A percentile compares a stretch with the other conserved stretches of the same genome.
Conservation (phyloP, 352 stramenopile genomes). For the Discostella stelligera region DNA sequence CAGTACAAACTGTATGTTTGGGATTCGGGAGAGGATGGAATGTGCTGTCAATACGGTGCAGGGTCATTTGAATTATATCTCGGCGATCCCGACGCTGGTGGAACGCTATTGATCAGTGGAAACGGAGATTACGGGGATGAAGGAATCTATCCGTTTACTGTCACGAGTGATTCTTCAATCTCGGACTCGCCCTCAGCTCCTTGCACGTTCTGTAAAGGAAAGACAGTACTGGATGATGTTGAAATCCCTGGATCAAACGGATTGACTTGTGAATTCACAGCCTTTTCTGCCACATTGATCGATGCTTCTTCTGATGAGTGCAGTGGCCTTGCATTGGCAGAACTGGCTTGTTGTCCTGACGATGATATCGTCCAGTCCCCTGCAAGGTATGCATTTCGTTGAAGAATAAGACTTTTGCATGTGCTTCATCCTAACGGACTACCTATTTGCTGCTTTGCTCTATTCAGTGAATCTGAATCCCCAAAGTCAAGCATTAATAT, state of each 20-base stretch:
- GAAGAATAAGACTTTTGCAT: too few relatives aligned
- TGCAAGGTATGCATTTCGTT: too few relatives aligned
- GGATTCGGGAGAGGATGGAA: slow-evolving; percentile 20
- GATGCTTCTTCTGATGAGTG: neutral
- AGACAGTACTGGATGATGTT: neutral
- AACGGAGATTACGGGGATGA: neutral
- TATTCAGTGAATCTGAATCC: too few relatives aligned
- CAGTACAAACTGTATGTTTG: slow-evolving; percentile 34
- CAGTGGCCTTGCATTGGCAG: neutral
- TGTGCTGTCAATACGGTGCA: neutral
- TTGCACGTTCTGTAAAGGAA: neutral
- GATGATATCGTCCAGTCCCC: too few relatives aligned
- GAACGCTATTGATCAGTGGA: neutral
- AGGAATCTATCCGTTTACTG: too few relatives aligned
- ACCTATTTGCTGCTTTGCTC: too few relatives aligned
- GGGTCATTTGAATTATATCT: slow-evolving; percentile 9
- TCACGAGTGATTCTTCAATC: neutral
- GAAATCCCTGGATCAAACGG: neutral
- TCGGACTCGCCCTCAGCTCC: neutral
- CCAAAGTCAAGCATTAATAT: too few relatives aligned
- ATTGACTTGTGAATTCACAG: neutral
- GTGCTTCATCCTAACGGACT: too few relatives aligned
- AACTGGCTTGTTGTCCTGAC: neutral
- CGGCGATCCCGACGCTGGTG: slow-evolving; percentile 1
- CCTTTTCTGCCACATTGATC: neutral